Evolutionary conservation across 306 rosid species (phyloP).

Genomic region (Cicer arietinum): DNA sequence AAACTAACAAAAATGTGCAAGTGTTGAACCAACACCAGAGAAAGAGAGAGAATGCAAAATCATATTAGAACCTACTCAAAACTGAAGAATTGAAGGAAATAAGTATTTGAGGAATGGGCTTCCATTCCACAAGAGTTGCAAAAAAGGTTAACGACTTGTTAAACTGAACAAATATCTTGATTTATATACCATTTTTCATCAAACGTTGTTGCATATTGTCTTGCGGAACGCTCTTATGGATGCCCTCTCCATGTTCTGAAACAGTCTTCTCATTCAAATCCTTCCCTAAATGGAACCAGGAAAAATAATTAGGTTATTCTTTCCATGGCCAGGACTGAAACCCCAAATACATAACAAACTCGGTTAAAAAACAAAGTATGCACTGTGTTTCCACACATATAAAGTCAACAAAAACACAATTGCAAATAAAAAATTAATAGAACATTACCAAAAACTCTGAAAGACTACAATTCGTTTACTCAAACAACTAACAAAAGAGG

Average conservation of each 20-base stretch:
- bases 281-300: conserved; percentile 51
- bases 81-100: conserved; percentile 31
- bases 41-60: background rate
- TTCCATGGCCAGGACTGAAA: background rate
- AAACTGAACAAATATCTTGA: conserved; percentile 25
- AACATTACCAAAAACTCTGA: background rate
- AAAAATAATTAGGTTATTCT: conserved; percentile 30
- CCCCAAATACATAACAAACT: conserved; percentile 10
- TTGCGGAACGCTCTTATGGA: conserved; percentile 46
- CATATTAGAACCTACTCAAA: conserved; percentile 34
- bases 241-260: conserved; percentile 44
- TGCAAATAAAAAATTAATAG: background rate
- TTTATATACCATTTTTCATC: conserved; percentile 51
- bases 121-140: conserved; percentile 40
- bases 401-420: conserved; percentile 17
- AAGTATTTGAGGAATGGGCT: conserved; percentile 35
- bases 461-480: conserved; percentile 21
- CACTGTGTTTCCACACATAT: background rate
- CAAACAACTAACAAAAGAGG: conserved; percentile 22
- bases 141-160: conserved; percentile 26
- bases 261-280: conserved; percentile 46
- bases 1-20: conserved; percentile 44
- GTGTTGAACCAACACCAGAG: conserved; percentile 30
- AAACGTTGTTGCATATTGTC: conserved; percentile 46
- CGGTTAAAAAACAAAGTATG: background rate